Base-by-base conservation (phyloP, 306 rosid genomes). In the Fagus sylvatica region DNA sequence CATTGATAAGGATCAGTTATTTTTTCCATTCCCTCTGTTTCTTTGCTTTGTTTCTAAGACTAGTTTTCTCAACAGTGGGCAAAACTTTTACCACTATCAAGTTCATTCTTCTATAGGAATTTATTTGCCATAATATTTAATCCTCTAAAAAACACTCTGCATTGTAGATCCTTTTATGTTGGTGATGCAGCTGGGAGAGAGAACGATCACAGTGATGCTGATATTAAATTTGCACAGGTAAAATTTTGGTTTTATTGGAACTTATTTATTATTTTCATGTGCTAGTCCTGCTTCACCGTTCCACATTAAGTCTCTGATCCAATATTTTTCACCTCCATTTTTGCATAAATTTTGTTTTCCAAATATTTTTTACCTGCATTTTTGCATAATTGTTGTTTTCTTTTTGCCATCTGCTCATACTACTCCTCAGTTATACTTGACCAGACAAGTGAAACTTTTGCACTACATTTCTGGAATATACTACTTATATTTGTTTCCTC, bases 181-280 rank as follows among this genome's bases (percentile, higher is more conserved):
- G 97, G 98, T 53, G 98, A 94, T 82, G 98, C 98, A 55, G 98
- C 98, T 7, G 98, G 98, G 51, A 87, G 98, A 89, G 15, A 37
- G 17, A 76, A 79, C 2, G 98, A 94, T 87, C 98, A 94, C 34
- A 89, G 98, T 82, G 98, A 92, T 79, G 92, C 97, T 61, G 98
- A 94, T 86, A 78, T 88, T 49, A 88, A 84, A 78, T 94, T 94
- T 81, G 97, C 97, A 4, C 80, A 94, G 98, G 98, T 94, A 81
- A 66, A n/a, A 66, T 61, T 37, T 66, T 3, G 10, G 16, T 34
- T 13, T 3, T 6, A 13, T 62, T 65, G 51, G 51, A 46, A 13
- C 51, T 8, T 13, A 6, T 15, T 13, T 34, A 53, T 80, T 13
- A 5, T 49, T 40, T 77, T 43, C 36, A 22, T 33, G 8, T 13